Base-by-base conservation (phyloP, 768 basidiomycete genomes). In the Exidia glandulosa region DNA sequence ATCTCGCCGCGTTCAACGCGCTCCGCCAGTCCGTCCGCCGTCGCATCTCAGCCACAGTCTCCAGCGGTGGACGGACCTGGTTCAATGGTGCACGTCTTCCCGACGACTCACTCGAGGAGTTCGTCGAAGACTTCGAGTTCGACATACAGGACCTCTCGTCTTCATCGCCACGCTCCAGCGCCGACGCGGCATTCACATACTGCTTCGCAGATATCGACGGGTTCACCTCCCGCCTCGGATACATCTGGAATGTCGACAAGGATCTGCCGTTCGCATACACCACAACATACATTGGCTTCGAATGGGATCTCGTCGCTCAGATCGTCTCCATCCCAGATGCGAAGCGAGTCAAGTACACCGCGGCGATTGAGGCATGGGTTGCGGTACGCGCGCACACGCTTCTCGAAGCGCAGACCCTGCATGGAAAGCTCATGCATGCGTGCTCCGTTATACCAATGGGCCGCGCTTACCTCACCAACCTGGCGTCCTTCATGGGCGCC, bases 391-490 rank as follows among this genome's bases (percentile, higher is more conserved):
- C 61, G 1, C 77, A 78, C 62, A 63, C 62, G 3, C 66, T 74
- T 2, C 59, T 69, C 1, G 69, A 78, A 3, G 68, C 72, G 1
- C 64, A 73, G n/a, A 70, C 66, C 9, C 66, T 80, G 0, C 70
- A 77, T 55, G 73, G 79, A 0, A 77, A 78, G 55, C 69, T 79
- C 0, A 60, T 74, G 0, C 79, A 80, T 30, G 59, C 71, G 0
- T 66, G 64, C 30, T 56, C 66, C 9, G 54, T 55, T 25, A 33
- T 55, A 14, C 54, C 54, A 9, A 27, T 30, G 32, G 54, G 54
- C 6, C 54, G 54, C 32, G 54, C 54, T 33, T 55, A 55, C 54
- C 54, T 55, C 54, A 55, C 54, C 12, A 13, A 55, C 54, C 3
- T 59, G 0, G 57, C 29, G 58, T 16, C 66, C 61, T 73, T 79